Evolutionary conservation across 2,329 filamentous ascomycete genomes (phyloP).

Genomic region (Anisogramma anomala): DNA sequence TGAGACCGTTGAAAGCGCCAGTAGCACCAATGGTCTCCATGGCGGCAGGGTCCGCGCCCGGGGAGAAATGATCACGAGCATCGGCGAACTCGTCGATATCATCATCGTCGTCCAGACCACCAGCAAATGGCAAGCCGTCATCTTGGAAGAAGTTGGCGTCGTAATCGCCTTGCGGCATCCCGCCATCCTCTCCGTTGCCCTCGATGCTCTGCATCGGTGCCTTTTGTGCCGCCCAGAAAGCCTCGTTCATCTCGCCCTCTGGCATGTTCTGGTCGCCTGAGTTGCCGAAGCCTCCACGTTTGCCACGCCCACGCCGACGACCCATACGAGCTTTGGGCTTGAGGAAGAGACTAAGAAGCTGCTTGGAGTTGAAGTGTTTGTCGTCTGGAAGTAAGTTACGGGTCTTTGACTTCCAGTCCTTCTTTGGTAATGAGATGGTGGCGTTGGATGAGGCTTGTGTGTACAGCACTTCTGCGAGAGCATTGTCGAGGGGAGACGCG

Average conservation of each 20-base stretch:
- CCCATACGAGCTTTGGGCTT: slow-evolving; percentile 85
- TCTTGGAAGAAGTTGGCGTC: slow-evolving; percentile 98
- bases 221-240: slow-evolving; percentile 78
- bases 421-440: slow-evolving; percentile 76
- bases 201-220: slow-evolving; percentile 32
- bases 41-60: slow-evolving; percentile 37
- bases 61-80: slow-evolving; percentile 67
- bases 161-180: slow-evolving; percentile 63
- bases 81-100: slow-evolving; percentile 63
- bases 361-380: slow-evolving; percentile 94
- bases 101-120: slow-evolving; percentile 55
- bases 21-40: slow-evolving; percentile 37
- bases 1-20: slow-evolving; percentile 33
- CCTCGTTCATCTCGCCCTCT: slow-evolving; percentile 80
- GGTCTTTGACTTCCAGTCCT: slow-evolving; percentile 90
- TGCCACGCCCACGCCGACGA: slow-evolving; percentile 45
- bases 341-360: slow-evolving; percentile 78
- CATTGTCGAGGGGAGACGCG: slow-evolving; percentile 56
- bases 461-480: slow-evolving; percentile 65
- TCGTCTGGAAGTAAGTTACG: slow-evolving; percentile 91
- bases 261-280: slow-evolving; percentile 37
- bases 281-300: slow-evolving; percentile 33
- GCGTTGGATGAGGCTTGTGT: slow-evolving; percentile 71
- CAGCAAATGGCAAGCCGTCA: slow-evolving; percentile 59
- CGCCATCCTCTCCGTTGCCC: slow-evolving; percentile 38